Conservation (phyloP, 768 basidiomycete species). For the Tulasnella sp. region DNA sequence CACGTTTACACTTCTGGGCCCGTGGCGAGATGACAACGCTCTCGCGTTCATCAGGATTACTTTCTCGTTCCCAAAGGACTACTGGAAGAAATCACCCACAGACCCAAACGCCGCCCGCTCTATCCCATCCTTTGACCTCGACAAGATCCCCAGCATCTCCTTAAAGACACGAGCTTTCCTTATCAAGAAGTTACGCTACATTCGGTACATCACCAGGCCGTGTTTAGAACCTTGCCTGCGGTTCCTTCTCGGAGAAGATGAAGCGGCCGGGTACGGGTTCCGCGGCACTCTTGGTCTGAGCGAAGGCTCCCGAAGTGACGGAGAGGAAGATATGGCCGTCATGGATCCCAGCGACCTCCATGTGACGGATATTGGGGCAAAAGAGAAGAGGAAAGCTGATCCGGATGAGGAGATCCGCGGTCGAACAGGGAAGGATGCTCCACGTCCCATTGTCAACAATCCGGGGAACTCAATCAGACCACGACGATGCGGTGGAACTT, state of each 20-base stretch:
- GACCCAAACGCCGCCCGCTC: slow-evolving; percentile 49
- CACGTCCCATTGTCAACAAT: slow-evolving; percentile 23
- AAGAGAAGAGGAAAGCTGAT: not conserved
- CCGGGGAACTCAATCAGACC: slow-evolving; percentile 76
- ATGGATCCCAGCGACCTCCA: slow-evolving; percentile 50
- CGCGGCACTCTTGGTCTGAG: slow-evolving; percentile 50
- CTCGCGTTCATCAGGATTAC: slow-evolving; percentile 81
- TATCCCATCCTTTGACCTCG: slow-evolving; percentile 63
- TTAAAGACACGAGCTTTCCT: slow-evolving; percentile 77
- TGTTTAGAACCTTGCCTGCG: slow-evolving; percentile 83
- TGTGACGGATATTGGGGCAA: slow-evolving; percentile 39
- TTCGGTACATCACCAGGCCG: slow-evolving; percentile 73
- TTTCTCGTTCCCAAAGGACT: slow-evolving; percentile 85
- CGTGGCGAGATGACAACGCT: slow-evolving; percentile 85
- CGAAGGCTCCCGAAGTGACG: slow-evolving; percentile 69
- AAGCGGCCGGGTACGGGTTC: slow-evolving; percentile 46
- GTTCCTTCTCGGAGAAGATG: slow-evolving; percentile 76
- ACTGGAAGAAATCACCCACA: slow-evolving; percentile 59
- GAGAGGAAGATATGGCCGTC: slow-evolving; percentile 50
- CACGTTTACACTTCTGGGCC: slow-evolving; percentile 81
- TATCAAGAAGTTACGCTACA: slow-evolving; percentile 70
- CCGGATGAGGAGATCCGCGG: not conserved
- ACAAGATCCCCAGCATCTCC: slow-evolving; percentile 79
- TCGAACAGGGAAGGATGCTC: not conserved
- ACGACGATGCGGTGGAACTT: slow-evolving; percentile 82